Evolutionary conservation across 2,329 filamentous ascomycete genomes (phyloP), one percentile per base, ranked within the genome.

Genomic region (Colletotrichum coccodes): DNA sequence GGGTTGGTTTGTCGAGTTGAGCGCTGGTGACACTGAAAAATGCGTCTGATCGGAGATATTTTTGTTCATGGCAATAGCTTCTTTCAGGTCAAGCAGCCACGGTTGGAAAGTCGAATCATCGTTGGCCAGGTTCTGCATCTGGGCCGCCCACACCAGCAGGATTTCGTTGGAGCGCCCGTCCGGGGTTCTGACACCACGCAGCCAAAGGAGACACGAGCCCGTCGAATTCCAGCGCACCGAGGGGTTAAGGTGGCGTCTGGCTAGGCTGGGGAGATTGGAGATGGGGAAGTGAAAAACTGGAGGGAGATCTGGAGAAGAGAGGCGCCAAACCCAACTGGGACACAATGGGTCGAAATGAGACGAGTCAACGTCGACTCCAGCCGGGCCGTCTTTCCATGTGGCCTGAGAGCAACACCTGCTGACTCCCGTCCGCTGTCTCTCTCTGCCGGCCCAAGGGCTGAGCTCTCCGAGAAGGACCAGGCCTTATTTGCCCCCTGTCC

Each of bases 351-450:
- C 40, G 50, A 26, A 64, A 47, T 47, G 53, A 47, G 36, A 64
- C 44, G 52, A 64, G 32, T 46, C 26, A 54, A 21, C 38, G n/a
- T 50, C 54, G 26, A 49, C 54, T 44, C 32, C 32, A 65, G 5
- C 65, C 61, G 65, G 65, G 23, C 65, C 65, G 65, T 60, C 65
- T 65, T 65, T 68, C 65, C 65, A 68, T 68, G 65, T 60, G 61
- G 60, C 26, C 65, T 65, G 46, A 57, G 64, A 47, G 38, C 40
- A 60, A 64, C 46, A 28, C 21, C n/a, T 32, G 36, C 30, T 12
- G 26, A 54, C 52, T 40, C 18, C 46, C 32, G 14, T 21, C 49
- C 28, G 30, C 47, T 14, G 23, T 18, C 18, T 60, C 34, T 49
- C 26, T 46, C 6, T 49, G 28, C 36, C 47, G 18, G 50, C 18